phyloP scores from a whole-genome alignment of 2,329 filamentous ascomycete species.

The Pseudogymnoascus sp. region DNA sequence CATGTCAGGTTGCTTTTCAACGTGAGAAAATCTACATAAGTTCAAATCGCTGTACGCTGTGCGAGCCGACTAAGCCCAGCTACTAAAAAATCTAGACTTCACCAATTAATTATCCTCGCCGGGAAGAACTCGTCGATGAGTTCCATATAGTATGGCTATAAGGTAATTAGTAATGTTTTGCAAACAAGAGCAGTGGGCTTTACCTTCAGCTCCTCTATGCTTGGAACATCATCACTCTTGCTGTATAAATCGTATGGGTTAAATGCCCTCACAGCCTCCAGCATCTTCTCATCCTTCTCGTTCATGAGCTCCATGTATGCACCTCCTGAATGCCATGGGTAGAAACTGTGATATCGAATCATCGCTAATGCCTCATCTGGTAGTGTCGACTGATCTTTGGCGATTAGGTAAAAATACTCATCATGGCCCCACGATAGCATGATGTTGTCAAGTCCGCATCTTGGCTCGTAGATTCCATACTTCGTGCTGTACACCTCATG shows the following conservation, averaged over 20 bases:
- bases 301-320: constrained; percentile 78
- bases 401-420: constrained; percentile 76
- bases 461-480: constrained; percentile 69
- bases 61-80: background rate
- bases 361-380: constrained; percentile 78
- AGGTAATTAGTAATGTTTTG: constrained; percentile 13
- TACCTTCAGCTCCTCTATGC: constrained; percentile 63
- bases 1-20: background rate
- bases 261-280: constrained; percentile 74
- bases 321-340: constrained; percentile 78
- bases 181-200: background rate
- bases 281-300: constrained; percentile 75
- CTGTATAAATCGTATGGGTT: constrained; percentile 87
- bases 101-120: constrained; percentile 64
- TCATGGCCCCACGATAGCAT: constrained; percentile 82
- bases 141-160: constrained; percentile 63
- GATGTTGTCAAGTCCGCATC: constrained; percentile 75
- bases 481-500: constrained; percentile 67
- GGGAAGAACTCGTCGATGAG: constrained; percentile 71
- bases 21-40: background rate
- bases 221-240: constrained; percentile 75
- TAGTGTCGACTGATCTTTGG: constrained; percentile 71
- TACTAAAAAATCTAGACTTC: constrained; percentile 18
- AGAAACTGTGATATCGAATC: constrained; percentile 86
- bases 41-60: background rate